Base-by-base conservation (phyloP, 495 filamentous ascomycete species). In the Hypoxylon crocopeplum region DNA sequence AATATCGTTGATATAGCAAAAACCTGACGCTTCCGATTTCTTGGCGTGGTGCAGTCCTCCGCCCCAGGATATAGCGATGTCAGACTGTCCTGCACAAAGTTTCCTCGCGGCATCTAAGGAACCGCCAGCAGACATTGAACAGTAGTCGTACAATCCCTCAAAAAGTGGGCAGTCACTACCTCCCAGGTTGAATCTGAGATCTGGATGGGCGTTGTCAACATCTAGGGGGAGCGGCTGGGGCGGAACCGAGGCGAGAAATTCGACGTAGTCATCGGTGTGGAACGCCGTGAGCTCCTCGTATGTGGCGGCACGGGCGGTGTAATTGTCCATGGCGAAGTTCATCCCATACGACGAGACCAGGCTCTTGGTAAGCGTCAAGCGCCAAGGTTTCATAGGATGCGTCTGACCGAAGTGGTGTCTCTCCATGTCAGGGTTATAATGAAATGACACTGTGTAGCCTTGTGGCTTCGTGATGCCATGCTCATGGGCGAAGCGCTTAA, bases 381-480 rank as follows among this genome's bases (percentile, higher is more conserved):
- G 89, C 93, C 93, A 98, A 53, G 94, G 94, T 68, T 98, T 98
- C 94, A 98, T 98, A 12, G 94, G 94, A 75, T 98, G 94, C 13
- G 88, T 88, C 68, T 87, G 87, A 55, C 94, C 94, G 67, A 98
- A 98, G 71, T 98, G 94, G 71, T 96, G 92, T 68, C 87, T 86
- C 76, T 98, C 94, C 71, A 97, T 94, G 44, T 89, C 84, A n/a
- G 92, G 87, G 69, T 97, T 97, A 69, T 91, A 90, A 73, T 98
- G 94, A 80, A 90, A 98, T 33, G 94, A 98, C n/a, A 98, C 93
- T 19, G 77, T 89, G 70, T 91, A 90, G 70, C 91, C 92, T 66
- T 88, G 82, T 0, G 92, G 92, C 5, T 85, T 83, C 32, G 82
- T 78, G 62, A 97, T 90, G 69, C 84, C 84, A 79, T 91, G 87